These are phyloP conservation scores for Pseudogymnoascus sp. DNA, from an alignment of 2,329 filamentous ascomycete species.

Conservation along the genomic window DNA sequence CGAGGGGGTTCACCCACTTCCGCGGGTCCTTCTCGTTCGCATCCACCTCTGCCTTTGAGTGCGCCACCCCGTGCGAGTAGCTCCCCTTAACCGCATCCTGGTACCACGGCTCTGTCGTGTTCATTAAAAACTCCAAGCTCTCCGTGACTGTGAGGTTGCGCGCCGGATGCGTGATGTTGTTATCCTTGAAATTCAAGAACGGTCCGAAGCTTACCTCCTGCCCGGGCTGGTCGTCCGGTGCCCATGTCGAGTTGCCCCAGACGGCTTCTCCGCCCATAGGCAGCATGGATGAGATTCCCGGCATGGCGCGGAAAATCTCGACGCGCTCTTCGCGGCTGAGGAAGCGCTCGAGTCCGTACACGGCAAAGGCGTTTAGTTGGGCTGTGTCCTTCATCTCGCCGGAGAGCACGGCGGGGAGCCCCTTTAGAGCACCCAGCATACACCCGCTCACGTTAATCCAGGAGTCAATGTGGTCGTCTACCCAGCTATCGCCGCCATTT, in stretches of 20 bases:
- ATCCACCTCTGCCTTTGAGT: slow-evolving; percentile 70
- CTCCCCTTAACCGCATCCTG: slow-evolving; percentile 58
- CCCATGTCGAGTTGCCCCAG: slow-evolving; percentile 85
- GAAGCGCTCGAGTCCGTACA: slow-evolving; percentile 95
- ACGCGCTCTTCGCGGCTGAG: slow-evolving; percentile 81
- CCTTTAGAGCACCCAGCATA: slow-evolving; percentile 93
- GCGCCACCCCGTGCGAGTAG: slow-evolving; percentile 85
- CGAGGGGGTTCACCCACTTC: slow-evolving; percentile 94
- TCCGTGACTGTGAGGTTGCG: slow-evolving; percentile 73
- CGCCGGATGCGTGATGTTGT: slow-evolving; percentile 54
- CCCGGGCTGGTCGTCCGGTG: slow-evolving; percentile 73
- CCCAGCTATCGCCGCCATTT: slow-evolving; percentile 76
- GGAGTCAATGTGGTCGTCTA: slow-evolving; percentile 78
- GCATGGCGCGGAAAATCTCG: slow-evolving; percentile 94
- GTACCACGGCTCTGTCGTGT: slow-evolving; percentile 81
- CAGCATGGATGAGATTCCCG: slow-evolving; percentile 91
- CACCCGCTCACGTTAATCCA: slow-evolving; percentile 99
- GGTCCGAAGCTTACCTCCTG: slow-evolving; percentile 70
- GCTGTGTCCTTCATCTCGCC: slow-evolving; percentile 98
- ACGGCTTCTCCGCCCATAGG: slow-evolving; percentile 87
- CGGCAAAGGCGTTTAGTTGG: slow-evolving; percentile 89
- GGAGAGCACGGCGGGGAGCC: slow-evolving; percentile 78
- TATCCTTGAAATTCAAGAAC: slow-evolving; percentile 71
- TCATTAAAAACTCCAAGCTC: slow-evolving; percentile 69
- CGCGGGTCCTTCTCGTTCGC: slow-evolving; percentile 64